A percentile compares a stretch with the other conserved stretches of the same genome.
Evolutionary conservation across 495 filamentous ascomycete genomes (phyloP).

Genomic region (Cryomyces minteri): DNA sequence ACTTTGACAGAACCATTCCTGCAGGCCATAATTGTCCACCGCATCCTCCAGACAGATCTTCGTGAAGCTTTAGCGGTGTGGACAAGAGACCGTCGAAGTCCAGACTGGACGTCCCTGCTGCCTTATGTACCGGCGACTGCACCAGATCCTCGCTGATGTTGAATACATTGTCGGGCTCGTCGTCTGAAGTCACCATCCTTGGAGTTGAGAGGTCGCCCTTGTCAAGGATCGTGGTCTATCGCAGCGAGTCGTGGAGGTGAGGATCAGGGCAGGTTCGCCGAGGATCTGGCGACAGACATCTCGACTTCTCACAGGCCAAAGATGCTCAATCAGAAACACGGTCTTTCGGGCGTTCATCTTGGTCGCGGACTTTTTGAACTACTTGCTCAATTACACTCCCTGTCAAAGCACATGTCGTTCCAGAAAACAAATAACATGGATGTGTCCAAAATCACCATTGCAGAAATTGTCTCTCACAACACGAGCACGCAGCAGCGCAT

Average conservation of each 20-base stretch:
- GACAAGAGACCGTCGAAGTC: conserved; percentile 59
- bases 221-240: too few relatives aligned
- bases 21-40: conserved; percentile 91
- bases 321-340: too few relatives aligned
- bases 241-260: too few relatives aligned
- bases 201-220: background rate
- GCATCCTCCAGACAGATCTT: conserved; percentile 73
- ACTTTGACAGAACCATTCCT: conserved; percentile 69
- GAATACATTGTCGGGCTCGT: conserved; percentile 7
- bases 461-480: too few relatives aligned
- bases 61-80: conserved; percentile 53
- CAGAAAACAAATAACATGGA: background rate
- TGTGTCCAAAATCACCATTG: too few relatives aligned
- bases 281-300: too few relatives aligned
- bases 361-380: too few relatives aligned
- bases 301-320: too few relatives aligned
- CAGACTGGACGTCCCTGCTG: conserved; percentile 40
- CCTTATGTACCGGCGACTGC: conserved; percentile 41
- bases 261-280: too few relatives aligned
- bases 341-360: too few relatives aligned
- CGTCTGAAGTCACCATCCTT: background rate
- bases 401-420: background rate
- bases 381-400: background rate
- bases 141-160: conserved; percentile 49
- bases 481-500: too few relatives aligned